Conservation (phyloP, 2,329 filamentous ascomycete species). For the Calycina marina region DNA sequence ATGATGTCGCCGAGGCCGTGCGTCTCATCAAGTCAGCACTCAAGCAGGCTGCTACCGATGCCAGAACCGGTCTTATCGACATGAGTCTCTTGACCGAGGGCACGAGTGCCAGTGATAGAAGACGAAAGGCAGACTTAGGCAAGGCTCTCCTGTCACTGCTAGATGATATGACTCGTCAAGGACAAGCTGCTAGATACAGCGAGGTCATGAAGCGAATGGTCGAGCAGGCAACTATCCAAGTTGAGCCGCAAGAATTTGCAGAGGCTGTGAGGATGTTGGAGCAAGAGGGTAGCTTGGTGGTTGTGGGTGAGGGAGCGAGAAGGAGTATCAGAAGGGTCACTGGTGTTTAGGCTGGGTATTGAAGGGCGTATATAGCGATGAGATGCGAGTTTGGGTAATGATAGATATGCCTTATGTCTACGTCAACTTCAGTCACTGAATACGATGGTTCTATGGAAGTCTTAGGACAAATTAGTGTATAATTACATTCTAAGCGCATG, state of each 20-base stretch:
- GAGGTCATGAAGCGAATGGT: conserved; percentile 61
- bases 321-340: conserved; percentile 68
- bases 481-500: too few species aligned
- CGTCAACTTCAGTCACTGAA: too few species aligned
- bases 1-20: conserved; percentile 81
- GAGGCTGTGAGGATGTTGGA: conserved; percentile 71
- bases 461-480: too few species aligned
- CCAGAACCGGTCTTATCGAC: conserved; percentile 81
- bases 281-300: conserved; percentile 67
- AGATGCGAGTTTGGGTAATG: too few species aligned
- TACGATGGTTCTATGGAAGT: too few species aligned
- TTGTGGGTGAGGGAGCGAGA: conserved; percentile 73
- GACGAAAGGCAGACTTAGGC: conserved; percentile 73
- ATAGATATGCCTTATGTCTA: too few species aligned
- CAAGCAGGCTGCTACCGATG: conserved; percentile 93
- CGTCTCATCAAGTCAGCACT: conserved; percentile 85
- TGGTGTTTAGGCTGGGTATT: too few species aligned
- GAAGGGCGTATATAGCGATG: too few species aligned
- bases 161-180: conserved; percentile 63
- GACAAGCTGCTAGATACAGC: conserved; percentile 56
- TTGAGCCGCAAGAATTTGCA: conserved; percentile 69
- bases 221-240: conserved; percentile 53
- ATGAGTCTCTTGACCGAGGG: conserved; percentile 93
- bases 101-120: conserved; percentile 76
- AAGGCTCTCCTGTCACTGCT: conserved; percentile 58